Base-by-base conservation (phyloP, 2,329 filamentous ascomycete genomes). In the Cladophialophora exuberans region DNA sequence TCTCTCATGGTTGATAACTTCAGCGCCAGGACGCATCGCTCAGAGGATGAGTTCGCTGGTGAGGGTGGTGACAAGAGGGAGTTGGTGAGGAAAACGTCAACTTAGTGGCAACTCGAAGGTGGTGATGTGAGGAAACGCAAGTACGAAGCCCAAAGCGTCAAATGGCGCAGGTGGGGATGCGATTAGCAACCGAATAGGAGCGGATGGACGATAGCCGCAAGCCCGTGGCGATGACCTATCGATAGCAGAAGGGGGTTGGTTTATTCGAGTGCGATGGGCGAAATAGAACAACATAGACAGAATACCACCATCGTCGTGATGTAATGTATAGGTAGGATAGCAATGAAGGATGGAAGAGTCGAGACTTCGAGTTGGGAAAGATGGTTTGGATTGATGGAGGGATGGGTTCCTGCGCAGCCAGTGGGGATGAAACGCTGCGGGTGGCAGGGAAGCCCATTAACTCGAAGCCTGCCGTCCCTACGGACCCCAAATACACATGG, bases 11-110 rank as follows among this genome's bases (percentile, higher is more conserved):
- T 62, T 57, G 30, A 60, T 44, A 42, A 52, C 52, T 41, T 57
- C 52, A 48, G 52, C 52, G 36, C 56, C 56, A 39, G 57, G 49
- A 58, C 53, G 60, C 60, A 62, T 62, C 45, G 55, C 52, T 60
- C 54, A 56, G 25, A 36, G 15, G 33, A 46, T 49, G 44, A 30
- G 33, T 42, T 41, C 25, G 18, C 28, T 33, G 54, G 47, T 55
- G 41, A 22, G 26, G 39, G 30, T 23, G 35, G 6, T 18, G 35
- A 35, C 5, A 31, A 43, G 36, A 57, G 33, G 17, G 33, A 38
- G 15, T 30, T 38, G 51, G 35, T 28, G 20, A n/a, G 18, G 28
- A 41, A 28, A 52, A 41, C 41, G 44, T 35, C 35, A 39, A 48
- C 26, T 18, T n/a, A 51, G 59, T 59, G 53, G 55, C 56, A 36